phyloP scores from a whole-genome alignment of 2,329 filamentous ascomycete genomes.

The Alternaria arborescens region DNA sequence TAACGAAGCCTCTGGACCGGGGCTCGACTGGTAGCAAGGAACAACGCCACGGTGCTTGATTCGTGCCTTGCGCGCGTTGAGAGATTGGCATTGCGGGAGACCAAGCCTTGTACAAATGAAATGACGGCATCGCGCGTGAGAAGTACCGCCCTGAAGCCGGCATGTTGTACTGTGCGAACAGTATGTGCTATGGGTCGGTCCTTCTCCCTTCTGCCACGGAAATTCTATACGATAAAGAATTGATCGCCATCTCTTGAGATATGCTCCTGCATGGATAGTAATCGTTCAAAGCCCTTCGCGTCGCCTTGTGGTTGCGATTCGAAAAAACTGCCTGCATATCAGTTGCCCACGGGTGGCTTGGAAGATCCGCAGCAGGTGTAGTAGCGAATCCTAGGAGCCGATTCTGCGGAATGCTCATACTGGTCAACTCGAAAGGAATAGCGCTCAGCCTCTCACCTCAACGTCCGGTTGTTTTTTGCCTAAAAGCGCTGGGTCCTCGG shows the following conservation, averaged over 20 bases:
- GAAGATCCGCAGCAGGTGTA: conserved; percentile 1
- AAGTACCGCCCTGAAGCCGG: conserved; percentile 16
- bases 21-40: conserved; percentile 18
- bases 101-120: conserved; percentile 5
- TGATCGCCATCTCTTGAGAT: background rate
- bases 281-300: background rate
- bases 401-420: conserved; percentile 2
- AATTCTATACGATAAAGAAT: background rate
- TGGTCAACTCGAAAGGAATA: background rate
- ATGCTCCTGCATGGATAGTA: background rate
- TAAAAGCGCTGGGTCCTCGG: background rate
- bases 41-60: conserved; percentile 14
- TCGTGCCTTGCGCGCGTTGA: conserved; percentile 3
- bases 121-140: conserved; percentile 30
- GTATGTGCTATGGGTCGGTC: background rate
- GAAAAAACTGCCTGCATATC: background rate
- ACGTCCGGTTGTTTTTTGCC: background rate
- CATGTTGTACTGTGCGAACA: background rate
- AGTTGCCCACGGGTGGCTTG: background rate
- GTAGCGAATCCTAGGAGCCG: conserved; percentile 1
- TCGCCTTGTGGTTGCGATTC: background rate
- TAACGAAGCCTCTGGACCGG: conserved; percentile 7
- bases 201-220: background rate
- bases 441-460: conserved; percentile 13
- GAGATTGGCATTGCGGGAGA: conserved; percentile 7